These are phyloP conservation scores for Phialophora verrucosa DNA, from an alignment of 2,329 filamentous ascomycete genomes.

Conservation along the genomic window DNA sequence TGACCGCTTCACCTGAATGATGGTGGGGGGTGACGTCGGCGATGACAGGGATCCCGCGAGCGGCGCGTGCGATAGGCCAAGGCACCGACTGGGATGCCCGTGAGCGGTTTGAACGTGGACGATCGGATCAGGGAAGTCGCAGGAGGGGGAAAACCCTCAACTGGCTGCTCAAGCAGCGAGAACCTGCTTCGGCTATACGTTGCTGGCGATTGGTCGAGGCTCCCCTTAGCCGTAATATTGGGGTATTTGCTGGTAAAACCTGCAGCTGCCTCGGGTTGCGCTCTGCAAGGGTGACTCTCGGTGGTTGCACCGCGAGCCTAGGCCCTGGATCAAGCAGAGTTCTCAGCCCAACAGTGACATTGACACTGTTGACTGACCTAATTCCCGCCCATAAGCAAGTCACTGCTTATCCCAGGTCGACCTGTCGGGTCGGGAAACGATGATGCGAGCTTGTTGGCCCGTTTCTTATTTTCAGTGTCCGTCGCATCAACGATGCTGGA, in stretches of 20 bases:
- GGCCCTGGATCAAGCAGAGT: background rate
- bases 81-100: background rate
- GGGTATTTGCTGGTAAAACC: slow-evolving; percentile 11
- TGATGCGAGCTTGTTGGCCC: background rate
- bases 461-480: background rate
- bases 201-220: slow-evolving; percentile 5
- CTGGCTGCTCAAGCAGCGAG: slow-evolving; percentile 15
- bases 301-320: slow-evolving; percentile 9
- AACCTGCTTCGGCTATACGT: slow-evolving; percentile 30
- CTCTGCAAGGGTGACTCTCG: slow-evolving; percentile 7
- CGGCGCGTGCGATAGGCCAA: slow-evolving; percentile 4
- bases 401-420: slow-evolving; percentile 3
- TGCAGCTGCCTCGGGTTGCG: slow-evolving; percentile 3
- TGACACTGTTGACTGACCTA: background rate
- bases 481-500: background rate
- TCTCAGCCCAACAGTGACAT: slow-evolving; percentile 5
- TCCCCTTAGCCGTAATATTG: slow-evolving; percentile 17
- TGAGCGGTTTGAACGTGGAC: slow-evolving; percentile 8
- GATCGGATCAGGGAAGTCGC: background rate
- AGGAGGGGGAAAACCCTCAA: slow-evolving; percentile 3
- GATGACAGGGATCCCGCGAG: slow-evolving; percentile 6
- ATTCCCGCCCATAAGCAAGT: slow-evolving; percentile 10
- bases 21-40: slow-evolving; percentile 22
- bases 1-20: slow-evolving; percentile 3
- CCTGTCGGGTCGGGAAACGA: background rate